phyloP scores from a whole-genome alignment of 768 basidiomycete species.

The Gyrodon lividus region DNA sequence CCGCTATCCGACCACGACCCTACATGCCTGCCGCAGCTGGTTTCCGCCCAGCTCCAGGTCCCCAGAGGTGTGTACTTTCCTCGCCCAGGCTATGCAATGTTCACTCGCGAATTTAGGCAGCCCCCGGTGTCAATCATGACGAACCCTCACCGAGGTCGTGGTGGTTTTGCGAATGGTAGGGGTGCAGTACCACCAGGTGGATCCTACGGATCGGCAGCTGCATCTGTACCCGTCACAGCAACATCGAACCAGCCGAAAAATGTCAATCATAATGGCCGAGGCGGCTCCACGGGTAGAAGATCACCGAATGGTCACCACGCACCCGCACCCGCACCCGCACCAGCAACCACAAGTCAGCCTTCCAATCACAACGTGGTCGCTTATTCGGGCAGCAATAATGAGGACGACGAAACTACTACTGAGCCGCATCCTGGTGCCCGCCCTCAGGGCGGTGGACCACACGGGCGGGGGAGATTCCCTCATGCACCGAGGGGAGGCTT shows the following conservation, averaged over 20 bases:
- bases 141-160: conserved; percentile 61
- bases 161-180: conserved; percentile 19
- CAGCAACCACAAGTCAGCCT: not conserved
- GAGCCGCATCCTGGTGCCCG: not conserved
- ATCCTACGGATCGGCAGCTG: conserved; percentile 5
- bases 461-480: conserved; percentile 33
- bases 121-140: conserved; percentile 67
- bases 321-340: not conserved
- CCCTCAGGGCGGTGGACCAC: conserved; percentile 26
- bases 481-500: conserved; percentile 27
- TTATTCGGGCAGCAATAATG: not conserved
- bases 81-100: not conserved
- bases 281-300: conserved; percentile 6
- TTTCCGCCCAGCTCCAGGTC: conserved; percentile 58
- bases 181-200: conserved; percentile 6
- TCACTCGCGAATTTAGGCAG: conserved; percentile 17
- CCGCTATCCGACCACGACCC: conserved; percentile 51
- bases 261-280: conserved; percentile 1
- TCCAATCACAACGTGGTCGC: not conserved
- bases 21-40: conserved; percentile 59
- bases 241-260: conserved; percentile 1
- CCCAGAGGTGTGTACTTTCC: conserved; percentile 3
- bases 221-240: not conserved
- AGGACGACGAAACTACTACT: conserved; percentile 3
- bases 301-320: conserved; percentile 6